Conservation (phyloP, 345 rosid genomes). For the Pistacia atlantica region DNA sequence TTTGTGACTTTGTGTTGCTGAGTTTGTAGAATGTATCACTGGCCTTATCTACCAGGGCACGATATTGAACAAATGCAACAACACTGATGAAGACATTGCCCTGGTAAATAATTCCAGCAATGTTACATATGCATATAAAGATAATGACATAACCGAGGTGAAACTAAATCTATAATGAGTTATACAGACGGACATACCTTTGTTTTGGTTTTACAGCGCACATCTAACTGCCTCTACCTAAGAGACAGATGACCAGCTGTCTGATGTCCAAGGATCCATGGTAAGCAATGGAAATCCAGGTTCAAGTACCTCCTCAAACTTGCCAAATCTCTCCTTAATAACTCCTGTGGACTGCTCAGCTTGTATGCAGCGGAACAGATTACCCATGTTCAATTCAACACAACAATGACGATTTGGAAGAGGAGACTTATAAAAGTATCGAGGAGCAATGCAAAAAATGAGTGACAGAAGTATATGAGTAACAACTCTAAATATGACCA, state of each 20-base stretch:
- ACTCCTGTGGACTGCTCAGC: conserved; percentile 65
- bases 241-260: conserved; percentile 57
- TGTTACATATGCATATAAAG: not conserved
- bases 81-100: conserved; percentile 33
- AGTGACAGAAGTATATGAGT: too few relatives aligned
- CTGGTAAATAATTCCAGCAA: conserved; percentile 5
- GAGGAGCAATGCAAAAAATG: too few relatives aligned
- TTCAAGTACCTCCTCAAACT: conserved; percentile 57
- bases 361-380: conserved; percentile 50
- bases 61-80: conserved; percentile 32
- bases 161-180: not conserved
- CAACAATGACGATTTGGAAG: too few relatives aligned
- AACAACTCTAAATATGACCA: too few relatives aligned
- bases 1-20: conserved; percentile 30
- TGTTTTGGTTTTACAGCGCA: conserved; percentile 70
- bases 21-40: conserved; percentile 30
- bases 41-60: conserved; percentile 29
- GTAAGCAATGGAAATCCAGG: conserved; percentile 66
- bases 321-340: conserved; percentile 58
- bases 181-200: conserved; percentile 38
- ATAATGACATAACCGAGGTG: not conserved
- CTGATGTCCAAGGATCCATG: conserved; percentile 60
- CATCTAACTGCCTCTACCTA: conserved; percentile 64
- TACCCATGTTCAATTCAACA: conserved; percentile 42
- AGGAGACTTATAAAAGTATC: too few relatives aligned